A percentile compares a stretch with the other conserved stretches of the same genome.
Conservation (phyloP, 139 green algal genomes). For the Ettlia oleoabundans region DNA sequence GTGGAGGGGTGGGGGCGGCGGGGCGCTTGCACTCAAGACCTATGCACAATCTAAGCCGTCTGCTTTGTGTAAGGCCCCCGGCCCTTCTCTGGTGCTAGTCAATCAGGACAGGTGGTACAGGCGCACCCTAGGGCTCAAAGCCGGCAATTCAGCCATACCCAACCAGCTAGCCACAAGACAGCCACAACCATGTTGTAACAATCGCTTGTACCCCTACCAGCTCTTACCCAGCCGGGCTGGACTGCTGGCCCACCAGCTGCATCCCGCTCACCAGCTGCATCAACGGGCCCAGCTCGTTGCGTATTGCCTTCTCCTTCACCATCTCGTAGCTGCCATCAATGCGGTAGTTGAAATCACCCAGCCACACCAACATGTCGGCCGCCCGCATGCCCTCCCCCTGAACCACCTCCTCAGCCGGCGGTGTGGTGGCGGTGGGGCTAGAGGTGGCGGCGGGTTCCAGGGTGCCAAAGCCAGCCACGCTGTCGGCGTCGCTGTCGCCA, state of each 20-base stretch:
- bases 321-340: slow-evolving; percentile 64
- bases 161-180: too few relatives aligned
- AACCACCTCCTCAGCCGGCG: not conserved
- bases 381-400: slow-evolving; percentile 54
- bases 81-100: too few relatives aligned
- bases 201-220: too few relatives aligned
- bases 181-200: too few relatives aligned
- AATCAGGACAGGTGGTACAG: too few relatives aligned
- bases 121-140: too few relatives aligned
- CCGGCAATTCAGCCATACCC: too few relatives aligned
- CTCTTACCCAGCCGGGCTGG: too few relatives aligned
- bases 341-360: slow-evolving; percentile 95
- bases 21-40: not conserved
- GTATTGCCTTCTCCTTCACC: slow-evolving; percentile 33
- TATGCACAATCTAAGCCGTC: too few relatives aligned
- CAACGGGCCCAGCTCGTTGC: slow-evolving; percentile 37
- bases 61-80: too few relatives aligned
- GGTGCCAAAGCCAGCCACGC: not conserved
- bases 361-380: slow-evolving; percentile 82
- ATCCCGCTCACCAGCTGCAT: slow-evolving; percentile 29
- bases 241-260: too few relatives aligned
- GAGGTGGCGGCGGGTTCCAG: not conserved
- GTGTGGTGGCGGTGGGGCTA: too few relatives aligned
- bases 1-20: not conserved
- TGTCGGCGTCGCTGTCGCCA: slow-evolving; percentile 14